Conservation (phyloP, 1,139 yeast genomes). For the Suhomyces ambrosiae region DNA sequence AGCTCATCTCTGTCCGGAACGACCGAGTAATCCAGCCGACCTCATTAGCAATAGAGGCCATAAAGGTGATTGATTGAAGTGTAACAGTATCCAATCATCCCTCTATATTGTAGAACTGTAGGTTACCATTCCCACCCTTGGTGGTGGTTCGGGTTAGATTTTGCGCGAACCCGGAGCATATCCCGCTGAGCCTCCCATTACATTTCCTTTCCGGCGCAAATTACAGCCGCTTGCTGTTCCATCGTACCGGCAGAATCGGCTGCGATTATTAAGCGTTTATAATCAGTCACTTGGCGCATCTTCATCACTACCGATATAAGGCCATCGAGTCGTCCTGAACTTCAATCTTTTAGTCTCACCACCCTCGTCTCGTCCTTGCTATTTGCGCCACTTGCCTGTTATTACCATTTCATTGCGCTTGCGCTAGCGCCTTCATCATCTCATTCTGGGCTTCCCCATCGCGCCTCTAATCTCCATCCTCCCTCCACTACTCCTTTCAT, state of each 20-base stretch:
- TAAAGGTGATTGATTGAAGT: no score
- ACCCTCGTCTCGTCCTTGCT: background rate
- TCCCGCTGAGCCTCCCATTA: background rate
- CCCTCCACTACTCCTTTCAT: background rate
- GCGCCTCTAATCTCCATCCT: background rate
- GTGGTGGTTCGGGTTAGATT: no score
- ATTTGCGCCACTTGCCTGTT: background rate
- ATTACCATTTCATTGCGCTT: background rate
- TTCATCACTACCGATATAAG: no score
- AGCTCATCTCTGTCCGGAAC: no score
- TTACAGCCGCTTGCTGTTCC: constrained; percentile 6
- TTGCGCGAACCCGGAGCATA: no score
- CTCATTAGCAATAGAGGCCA: no score
- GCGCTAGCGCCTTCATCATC: no score
- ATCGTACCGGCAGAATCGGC: constrained; percentile 8
- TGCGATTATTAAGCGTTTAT: constrained; percentile 5
- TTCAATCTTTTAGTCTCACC: background rate
- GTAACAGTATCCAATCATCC: no score
- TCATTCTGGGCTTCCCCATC: background rate
- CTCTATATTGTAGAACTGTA: no score
- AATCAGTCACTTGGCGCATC: background rate
- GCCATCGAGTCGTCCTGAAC: no score
- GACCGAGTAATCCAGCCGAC: no score
- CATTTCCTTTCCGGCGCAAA: background rate
- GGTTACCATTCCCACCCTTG: no score